phyloP scores from a whole-genome alignment of 371 early-diverging fungal genomes.

The Mortierella polycephala region DNA sequence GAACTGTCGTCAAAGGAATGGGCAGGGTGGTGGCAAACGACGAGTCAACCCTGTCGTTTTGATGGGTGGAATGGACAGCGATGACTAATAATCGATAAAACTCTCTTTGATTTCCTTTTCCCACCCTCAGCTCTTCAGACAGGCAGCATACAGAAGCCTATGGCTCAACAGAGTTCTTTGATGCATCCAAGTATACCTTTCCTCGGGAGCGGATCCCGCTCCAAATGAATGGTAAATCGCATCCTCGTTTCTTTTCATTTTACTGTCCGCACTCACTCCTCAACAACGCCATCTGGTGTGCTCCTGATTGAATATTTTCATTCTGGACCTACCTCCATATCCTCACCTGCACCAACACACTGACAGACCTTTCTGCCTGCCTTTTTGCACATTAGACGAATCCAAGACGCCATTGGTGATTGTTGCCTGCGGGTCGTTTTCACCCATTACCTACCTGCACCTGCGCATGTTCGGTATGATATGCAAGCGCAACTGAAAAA shows the following conservation, averaged over 20 bases:
- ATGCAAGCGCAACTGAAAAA: background rate
- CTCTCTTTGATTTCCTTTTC: constrained; percentile 5
- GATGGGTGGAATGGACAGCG: background rate
- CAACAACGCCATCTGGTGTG: constrained; percentile 6
- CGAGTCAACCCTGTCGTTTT: no score
- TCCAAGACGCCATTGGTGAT: constrained; percentile 88
- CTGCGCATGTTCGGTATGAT: constrained; percentile 96
- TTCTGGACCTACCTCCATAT: background rate
- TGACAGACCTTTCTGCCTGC: background rate
- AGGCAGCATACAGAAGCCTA: constrained; percentile 52
- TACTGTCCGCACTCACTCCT: background rate
- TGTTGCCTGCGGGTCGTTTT: constrained; percentile 98
- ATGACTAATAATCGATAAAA: constrained; percentile 43
- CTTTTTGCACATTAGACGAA: constrained; percentile 68
- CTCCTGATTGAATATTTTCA: constrained; percentile 2
- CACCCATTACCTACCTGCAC: constrained; percentile 97
- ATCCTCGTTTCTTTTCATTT: background rate
- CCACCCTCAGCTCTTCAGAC: constrained; percentile 41
- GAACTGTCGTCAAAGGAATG: no score
- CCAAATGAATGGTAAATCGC: constrained; percentile 38
- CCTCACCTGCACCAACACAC: background rate
- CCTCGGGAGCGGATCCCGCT: constrained; percentile 39
- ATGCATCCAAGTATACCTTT: constrained; percentile 46
- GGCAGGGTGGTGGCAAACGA: no score
- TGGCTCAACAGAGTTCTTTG: constrained; percentile 50